Conservation (phyloP, 2,329 filamentous ascomycete species). For the Aureobasidium lini region DNA sequence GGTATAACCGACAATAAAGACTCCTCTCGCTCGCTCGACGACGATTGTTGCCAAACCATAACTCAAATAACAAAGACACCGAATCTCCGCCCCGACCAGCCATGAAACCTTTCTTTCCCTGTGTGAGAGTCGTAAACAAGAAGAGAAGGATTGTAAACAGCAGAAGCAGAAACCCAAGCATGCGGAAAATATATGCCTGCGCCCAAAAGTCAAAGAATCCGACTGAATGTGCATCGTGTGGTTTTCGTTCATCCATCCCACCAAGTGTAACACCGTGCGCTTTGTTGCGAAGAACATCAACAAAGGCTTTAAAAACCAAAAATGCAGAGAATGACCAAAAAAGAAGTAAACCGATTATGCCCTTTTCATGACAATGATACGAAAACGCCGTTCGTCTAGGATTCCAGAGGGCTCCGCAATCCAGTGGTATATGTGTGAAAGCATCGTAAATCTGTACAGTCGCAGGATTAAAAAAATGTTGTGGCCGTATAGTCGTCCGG, state of each 20-base stretch:
- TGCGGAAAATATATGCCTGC: slow-evolving; percentile 6
- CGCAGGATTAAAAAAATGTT: slow-evolving; percentile 14
- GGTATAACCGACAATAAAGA: slow-evolving; percentile 13
- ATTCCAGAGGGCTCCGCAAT: slow-evolving; percentile 12
- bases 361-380: slow-evolving; percentile 12
- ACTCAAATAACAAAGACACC: slow-evolving; percentile 11
- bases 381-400: slow-evolving; percentile 16
- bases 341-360: slow-evolving; percentile 13
- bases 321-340: slow-evolving; percentile 11
- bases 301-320: slow-evolving; percentile 2
- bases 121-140: slow-evolving; percentile 16
- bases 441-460: slow-evolving; percentile 19
- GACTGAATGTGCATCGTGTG: slow-evolving; percentile 15
- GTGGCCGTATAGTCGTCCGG: slow-evolving; percentile 13
- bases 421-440: slow-evolving; percentile 15
- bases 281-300: slow-evolving; percentile 12
- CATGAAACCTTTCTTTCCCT: slow-evolving; percentile 14
- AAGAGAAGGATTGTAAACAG: slow-evolving; percentile 11
- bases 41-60: slow-evolving; percentile 9
- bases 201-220: slow-evolving; percentile 16
- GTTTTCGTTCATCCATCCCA: slow-evolving; percentile 11
- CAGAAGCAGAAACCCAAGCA: slow-evolving; percentile 10
- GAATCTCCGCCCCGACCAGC: slow-evolving; percentile 7
- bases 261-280: slow-evolving; percentile 13
- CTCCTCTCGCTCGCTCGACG: slow-evolving; percentile 13